These are phyloP conservation scores for Euphorbia schlechtendalii DNA, from an alignment of 441 rosid species.

Conservation along the genomic window DNA sequence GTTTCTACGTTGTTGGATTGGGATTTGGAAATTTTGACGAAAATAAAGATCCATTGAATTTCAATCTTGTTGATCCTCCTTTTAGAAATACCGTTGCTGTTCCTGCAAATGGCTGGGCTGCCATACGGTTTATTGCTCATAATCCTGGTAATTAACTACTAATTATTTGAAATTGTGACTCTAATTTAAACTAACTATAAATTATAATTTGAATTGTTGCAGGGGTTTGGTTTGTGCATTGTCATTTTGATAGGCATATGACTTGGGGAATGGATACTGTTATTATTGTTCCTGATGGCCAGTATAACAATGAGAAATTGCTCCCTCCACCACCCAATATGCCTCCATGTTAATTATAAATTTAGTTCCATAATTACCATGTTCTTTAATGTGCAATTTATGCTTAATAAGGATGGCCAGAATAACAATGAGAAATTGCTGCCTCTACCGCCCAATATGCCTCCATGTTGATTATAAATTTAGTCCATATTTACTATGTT, in stretches of 20 bases:
- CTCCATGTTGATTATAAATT: slow-evolving; percentile 27
- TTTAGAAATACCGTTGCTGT: slow-evolving; percentile 28
- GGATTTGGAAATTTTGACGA: slow-evolving; percentile 42
- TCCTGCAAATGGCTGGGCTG: slow-evolving; percentile 31
- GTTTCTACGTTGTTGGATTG: slow-evolving; percentile 38
- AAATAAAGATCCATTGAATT: slow-evolving; percentile 16
- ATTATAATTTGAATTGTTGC: neutral
- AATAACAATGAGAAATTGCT: slow-evolving; percentile 13
- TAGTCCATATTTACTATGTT: too few species aligned
- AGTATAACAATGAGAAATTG: slow-evolving; percentile 10
- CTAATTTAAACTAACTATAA: neutral
- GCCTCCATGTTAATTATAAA: slow-evolving; percentile 35
- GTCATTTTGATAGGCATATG: slow-evolving; percentile 45
- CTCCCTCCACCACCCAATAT: slow-evolving; percentile 46
- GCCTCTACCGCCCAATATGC: slow-evolving; percentile 51
- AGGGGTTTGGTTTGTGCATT: slow-evolving; percentile 63
- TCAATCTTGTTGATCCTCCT: slow-evolving; percentile 45
- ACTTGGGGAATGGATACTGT: slow-evolving; percentile 59
- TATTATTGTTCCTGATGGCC: slow-evolving; percentile 44
- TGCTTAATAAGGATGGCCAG: neutral
- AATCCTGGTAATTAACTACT: slow-evolving; percentile 25
- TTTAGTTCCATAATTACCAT: too few species aligned
- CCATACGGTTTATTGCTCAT: slow-evolving; percentile 24
- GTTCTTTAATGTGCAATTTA: too few species aligned
- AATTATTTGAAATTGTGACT: neutral